phyloP scores from a whole-genome alignment of 305 asterid species.

The Ilex paraguariensis region DNA sequence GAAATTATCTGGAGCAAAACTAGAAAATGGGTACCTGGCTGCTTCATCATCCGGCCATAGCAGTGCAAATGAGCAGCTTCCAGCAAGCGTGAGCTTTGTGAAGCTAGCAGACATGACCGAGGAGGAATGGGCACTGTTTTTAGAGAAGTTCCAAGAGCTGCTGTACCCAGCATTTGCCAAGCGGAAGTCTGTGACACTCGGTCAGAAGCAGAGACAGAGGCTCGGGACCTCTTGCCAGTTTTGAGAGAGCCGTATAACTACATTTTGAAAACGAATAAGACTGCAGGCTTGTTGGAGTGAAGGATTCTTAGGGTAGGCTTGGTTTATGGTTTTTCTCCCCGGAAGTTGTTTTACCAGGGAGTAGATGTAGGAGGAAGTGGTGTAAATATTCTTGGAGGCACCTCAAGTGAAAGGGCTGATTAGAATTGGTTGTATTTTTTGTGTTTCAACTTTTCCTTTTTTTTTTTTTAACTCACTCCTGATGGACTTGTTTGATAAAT shows the following conservation, averaged over 20 bases:
- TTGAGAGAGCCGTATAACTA: conserved; percentile 44
- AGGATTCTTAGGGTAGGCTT: conserved; percentile 32
- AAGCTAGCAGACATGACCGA: conserved; percentile 84
- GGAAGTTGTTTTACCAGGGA: conserved; percentile 16
- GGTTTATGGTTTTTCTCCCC: conserved; percentile 21
- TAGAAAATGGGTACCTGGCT: conserved; percentile 26
- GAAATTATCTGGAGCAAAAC: conserved; percentile 43
- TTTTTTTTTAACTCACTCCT: conserved; percentile 24
- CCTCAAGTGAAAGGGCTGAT: conserved; percentile 24
- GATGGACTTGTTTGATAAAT: conserved; percentile 57
- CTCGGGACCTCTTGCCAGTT: conserved; percentile 99
- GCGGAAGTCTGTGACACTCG: conserved; percentile 48
- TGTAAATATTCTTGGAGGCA: conserved; percentile 62
- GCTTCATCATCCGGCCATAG: conserved; percentile 71
- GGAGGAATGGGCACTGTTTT: conserved; percentile 70
- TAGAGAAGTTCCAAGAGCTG: conserved; percentile 76
- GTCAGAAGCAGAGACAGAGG: conserved; percentile 86
- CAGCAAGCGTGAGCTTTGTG: conserved; percentile 74
- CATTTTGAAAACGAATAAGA: conserved; percentile 23
- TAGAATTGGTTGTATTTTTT: conserved; percentile 29
- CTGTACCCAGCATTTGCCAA: conserved; percentile 61
- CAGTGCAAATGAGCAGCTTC: conserved; percentile 93
- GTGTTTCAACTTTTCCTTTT: background rate
- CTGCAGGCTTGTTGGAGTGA: conserved; percentile 33
- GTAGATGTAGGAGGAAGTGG: conserved; percentile 14